A percentile compares a stretch with the other conserved stretches of the same genome.
phyloP scores from a whole-genome alignment of 1,284 basidiomycete genomes.

The Puccinia triticina region DNA sequence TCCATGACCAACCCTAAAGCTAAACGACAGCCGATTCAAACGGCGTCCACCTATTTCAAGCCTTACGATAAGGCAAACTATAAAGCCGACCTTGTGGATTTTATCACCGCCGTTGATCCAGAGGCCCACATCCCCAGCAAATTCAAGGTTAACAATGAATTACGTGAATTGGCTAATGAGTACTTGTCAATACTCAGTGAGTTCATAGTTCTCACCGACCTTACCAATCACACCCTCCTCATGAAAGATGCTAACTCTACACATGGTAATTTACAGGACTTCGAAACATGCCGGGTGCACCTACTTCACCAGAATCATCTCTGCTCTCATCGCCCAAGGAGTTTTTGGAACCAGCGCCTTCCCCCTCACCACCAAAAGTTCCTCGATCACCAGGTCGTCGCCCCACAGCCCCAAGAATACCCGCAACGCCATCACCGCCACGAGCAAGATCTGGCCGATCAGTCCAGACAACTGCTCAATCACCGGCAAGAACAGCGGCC shows the following conservation, averaged over 20 bases:
- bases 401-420: background rate
- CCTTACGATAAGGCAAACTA: background rate
- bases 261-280: background rate
- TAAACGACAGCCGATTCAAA: background rate
- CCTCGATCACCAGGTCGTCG: background rate
- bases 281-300: background rate
- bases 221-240: background rate
- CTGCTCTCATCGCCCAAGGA: too few relatives aligned
- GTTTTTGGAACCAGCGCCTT: too few relatives aligned
- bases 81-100: background rate
- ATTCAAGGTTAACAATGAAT: background rate
- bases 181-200: background rate
- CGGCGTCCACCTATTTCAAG: background rate
- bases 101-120: background rate
- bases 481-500: background rate
- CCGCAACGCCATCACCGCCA: background rate
- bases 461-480: too few relatives aligned
- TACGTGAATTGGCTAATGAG: slow-evolving; percentile 2
- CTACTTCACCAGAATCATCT: background rate
- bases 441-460: too few relatives aligned
- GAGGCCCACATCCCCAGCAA: background rate
- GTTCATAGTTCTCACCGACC: background rate
- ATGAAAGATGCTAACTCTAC: background rate
- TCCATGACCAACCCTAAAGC: background rate
- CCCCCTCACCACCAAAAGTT: background rate